Base-by-base conservation (phyloP, 208 protist genomes). In the Leishmania lainsoni region DNA sequence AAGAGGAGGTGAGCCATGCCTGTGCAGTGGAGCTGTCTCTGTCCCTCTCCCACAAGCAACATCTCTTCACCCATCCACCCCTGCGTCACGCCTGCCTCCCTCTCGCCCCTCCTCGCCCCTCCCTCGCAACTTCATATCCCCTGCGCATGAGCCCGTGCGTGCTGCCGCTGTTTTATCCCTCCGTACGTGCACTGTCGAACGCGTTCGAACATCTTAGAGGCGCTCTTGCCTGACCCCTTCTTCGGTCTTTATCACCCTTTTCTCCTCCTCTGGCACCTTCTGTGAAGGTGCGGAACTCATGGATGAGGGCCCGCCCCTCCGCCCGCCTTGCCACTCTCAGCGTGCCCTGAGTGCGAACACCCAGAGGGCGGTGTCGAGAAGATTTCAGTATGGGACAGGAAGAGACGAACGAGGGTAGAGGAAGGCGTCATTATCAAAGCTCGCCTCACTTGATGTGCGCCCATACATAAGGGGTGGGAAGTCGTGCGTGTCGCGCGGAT, bases 401-500 rank as follows among this genome's bases (percentile, higher is more conserved):
- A 22, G 42, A 74, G 35, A 74, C 14, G 45, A 51, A 9, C n/a
- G 52, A 78, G 65, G 61, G 69, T n/a, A 39, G 69, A 59, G 72
- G 49, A 3, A 80, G 52, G 70, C 26, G 35, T 20, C 14, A 8
- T 48, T 32, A 45, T 68, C 61, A 56, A 56, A 56, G 52, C 52
- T 56, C 52, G 17, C 58, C 6, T 29, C 14, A 10, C 26, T 29
- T 65, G 58, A 65, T 65, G 26, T 32, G 22, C 26, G 58, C 26
- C 6, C 26, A 10, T 22, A 12, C 58, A 22, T 29, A 32, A 12
- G 8, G 58, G 22, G 16, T 8, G 10, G 22, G 58, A 65, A 65
- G 58, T 12, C 3, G 58, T 29, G 58, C 58, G 26, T 65, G 58
- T 65, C 26, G 3, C 58, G 10, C 26, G 12, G 58, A 32, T 65